Evolutionary conservation across 2,329 filamentous ascomycete genomes (phyloP), one percentile per base, ranked within the genome.

Genomic region (Samsoniella hepiali): DNA sequence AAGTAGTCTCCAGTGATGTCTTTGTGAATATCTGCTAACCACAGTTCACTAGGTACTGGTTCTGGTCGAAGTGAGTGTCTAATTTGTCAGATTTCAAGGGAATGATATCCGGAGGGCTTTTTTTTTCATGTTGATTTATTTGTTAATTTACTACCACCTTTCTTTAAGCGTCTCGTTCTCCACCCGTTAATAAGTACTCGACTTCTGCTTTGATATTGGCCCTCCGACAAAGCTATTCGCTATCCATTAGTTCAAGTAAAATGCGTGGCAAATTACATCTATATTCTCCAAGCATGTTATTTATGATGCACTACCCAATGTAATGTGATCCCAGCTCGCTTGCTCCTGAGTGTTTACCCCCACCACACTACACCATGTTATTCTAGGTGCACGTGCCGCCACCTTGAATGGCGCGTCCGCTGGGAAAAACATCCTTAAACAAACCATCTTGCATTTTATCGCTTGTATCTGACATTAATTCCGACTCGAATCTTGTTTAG

Each of bases 1-100:
- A 91, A 84, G 88, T 89, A 82, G 9, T 10, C 27, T n/a, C 8
- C 29, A 42, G 36, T 15, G 6, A 5, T 11, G 27, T 13, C 13
- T 22, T 8, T 17, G 17, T 15, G 1, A 6, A 34, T 9, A 27
- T 17, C 5, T 49, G 40, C 62, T 63, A 59, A 63, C 29, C 3
- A 47, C 55, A 5, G 17, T 40, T 32, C 17, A 3, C 7, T 56
- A 36, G 62, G 34, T 60, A 65, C 60, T 58, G 38, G 55, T 63
- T 55, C 42, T 54, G 47, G 49, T 40, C 47, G 4, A 63, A 61
- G 44, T 58, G 58, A 62, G 31, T 22, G 17, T n/a, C 22, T n/a
- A 27, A 7, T 11, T 4, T 10, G 7, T 45, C 8, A 2, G 29
- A 8, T 34, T 31, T 61, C 40, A 36, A 15, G 27, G 57, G 4